Evolutionary conservation across 768 basidiomycete species (phyloP), one percentile per base, ranked within the genome.

Genomic region (Paxillus involutus): DNA sequence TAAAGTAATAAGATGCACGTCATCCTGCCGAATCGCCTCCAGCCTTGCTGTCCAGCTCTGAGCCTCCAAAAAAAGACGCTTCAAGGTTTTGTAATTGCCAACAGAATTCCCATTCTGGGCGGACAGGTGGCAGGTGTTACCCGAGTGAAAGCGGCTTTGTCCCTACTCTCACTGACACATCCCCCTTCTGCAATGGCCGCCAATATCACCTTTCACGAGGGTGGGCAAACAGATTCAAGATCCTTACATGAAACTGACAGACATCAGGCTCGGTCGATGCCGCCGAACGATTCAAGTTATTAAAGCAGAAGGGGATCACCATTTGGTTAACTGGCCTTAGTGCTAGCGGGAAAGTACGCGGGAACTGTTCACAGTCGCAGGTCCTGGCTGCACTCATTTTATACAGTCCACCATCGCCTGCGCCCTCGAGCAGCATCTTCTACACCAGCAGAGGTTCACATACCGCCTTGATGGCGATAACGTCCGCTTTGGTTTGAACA

Each of bases 391-490:
- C 16, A 11, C 3, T 52, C 30, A 42, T 40, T 3, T 50, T 51
- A 26, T 8, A 1, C 68, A 98, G 94, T 98, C 94, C 6, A 98
- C 96, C 26, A 91, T 99, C 61, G 97, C 92, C 6, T 96, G 93
- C 63, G 97, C 97, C 19, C 80, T 99, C 55, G 97, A 99, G 71
- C 94, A 97, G 68, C 91, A 95, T 69, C 81, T 99, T 7, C 78
- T 99, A 49, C 91, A 94, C 72, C 76, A 88, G 47, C 82, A 82
- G 57, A 91, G 89, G 63, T 94, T 91, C 64, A 76, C 86, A 41
- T 98, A 98, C 72, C 85, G 96, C 24, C 80, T 99, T 35, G 97
- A 99, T 64, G 97, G 97, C 3, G 97, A 98, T 75, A 95, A 94
- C 68, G 78, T 99, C 51, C 85, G 97, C 57, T 93, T 96, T 64